phyloP scores from a whole-genome alignment of 176 grass and related monocot genomes.

The Olyra latifolia region DNA sequence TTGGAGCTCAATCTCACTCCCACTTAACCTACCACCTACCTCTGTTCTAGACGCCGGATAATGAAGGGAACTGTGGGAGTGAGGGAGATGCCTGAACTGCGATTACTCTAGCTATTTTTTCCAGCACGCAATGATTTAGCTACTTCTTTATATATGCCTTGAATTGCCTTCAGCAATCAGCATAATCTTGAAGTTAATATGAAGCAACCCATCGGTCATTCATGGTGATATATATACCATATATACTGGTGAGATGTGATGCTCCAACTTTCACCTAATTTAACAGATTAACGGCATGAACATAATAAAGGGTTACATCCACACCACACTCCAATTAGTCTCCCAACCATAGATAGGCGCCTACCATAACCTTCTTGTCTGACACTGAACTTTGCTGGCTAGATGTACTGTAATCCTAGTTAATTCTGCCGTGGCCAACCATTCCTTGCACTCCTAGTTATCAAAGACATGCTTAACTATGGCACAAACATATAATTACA shows the following conservation, averaged over 20 bases:
- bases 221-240: no score
- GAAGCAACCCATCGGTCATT: not conserved
- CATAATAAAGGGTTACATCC: not conserved
- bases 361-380: not conserved
- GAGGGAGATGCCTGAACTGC: not conserved
- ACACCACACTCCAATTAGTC: not conserved
- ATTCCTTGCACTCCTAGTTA: not conserved
- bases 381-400: not conserved
- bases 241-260: not conserved
- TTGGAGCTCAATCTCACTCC: not conserved
- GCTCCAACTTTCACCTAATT: not conserved
- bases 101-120: not conserved
- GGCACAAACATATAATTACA: not conserved
- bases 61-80: not conserved
- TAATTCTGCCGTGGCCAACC: not conserved
- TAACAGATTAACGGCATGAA: not conserved
- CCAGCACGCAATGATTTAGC: not conserved
- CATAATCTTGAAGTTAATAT: no score
- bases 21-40: not conserved
- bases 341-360: no score
- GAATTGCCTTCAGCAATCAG: no score
- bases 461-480: not conserved
- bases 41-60: not conserved
- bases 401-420: not conserved
- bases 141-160: not conserved